Percentiles rank a stretch among this genome's conserved stretches.
phyloP scores from a whole-genome alignment of 208 protist species.

The Naegleria lovaniensis region DNA sequence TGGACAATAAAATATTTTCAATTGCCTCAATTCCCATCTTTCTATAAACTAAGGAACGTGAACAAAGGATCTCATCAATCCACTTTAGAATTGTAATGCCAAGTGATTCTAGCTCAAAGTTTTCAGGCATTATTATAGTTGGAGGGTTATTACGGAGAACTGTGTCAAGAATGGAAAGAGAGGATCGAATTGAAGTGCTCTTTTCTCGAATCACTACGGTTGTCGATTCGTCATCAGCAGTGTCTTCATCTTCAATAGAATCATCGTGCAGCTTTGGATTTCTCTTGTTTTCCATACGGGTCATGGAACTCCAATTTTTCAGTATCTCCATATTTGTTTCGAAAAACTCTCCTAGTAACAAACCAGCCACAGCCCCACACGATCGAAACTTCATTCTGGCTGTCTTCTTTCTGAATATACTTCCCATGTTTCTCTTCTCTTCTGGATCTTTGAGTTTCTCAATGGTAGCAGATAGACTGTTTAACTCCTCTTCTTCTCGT shows the following conservation, averaged over 20 bases:
- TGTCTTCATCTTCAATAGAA: not conserved
- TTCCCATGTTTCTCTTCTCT: not conserved
- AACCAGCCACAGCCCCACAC: not conserved
- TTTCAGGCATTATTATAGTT: not conserved
- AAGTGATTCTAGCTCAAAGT: not conserved
- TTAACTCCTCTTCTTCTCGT: not conserved
- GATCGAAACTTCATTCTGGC: not conserved
- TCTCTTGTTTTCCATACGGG: not conserved
- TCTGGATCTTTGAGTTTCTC: not conserved
- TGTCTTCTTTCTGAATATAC: not conserved
- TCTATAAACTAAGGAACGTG: not conserved
- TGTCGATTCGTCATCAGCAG: not conserved
- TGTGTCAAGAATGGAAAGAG: not conserved
- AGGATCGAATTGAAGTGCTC: not conserved
- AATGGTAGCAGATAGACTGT: not conserved
- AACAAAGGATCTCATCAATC: slow-evolving; percentile 20
- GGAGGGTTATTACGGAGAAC: not conserved
- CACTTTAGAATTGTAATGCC: not conserved
- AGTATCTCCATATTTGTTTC: not conserved
- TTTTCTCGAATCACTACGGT: not conserved
- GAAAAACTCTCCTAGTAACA: not conserved
- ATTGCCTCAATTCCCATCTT: not conserved
- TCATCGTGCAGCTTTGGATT: not conserved
- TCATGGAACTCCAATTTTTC: not conserved
- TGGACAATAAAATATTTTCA: not conserved